Conservation (phyloP, 2,329 filamentous ascomycete species). For the Fusarium keratoplasticum region DNA sequence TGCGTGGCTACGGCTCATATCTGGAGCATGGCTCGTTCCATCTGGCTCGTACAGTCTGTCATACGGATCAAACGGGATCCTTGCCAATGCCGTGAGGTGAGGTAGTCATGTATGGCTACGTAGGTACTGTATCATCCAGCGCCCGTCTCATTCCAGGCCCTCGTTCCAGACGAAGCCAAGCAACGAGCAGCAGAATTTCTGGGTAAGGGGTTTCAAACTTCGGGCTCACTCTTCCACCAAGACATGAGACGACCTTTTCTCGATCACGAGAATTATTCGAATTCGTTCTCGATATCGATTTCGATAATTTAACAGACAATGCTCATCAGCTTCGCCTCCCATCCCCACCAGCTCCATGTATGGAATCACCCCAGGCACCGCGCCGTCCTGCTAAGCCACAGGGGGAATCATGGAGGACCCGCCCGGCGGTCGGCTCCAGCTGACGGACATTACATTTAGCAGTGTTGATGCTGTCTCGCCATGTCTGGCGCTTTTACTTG, state of each 20-base stretch:
- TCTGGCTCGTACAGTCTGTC: not conserved
- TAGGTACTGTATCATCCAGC: constrained; percentile 5
- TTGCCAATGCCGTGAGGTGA: constrained; percentile 3
- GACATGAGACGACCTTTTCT: constrained; percentile 13
- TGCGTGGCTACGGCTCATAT: not conserved
- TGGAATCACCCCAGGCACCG: constrained; percentile 30
- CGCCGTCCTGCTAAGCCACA: constrained; percentile 29
- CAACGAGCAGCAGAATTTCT: constrained; percentile 17
- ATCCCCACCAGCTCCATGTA: constrained; percentile 2
- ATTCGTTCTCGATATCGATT: not conserved
- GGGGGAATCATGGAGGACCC: constrained; percentile 20
- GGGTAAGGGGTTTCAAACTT: constrained; percentile 26
- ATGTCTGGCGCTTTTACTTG: not conserved
- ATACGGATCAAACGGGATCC: constrained; percentile 4
- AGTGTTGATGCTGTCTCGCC: not conserved
- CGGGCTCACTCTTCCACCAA: constrained; percentile 5
- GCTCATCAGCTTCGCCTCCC: not conserved
- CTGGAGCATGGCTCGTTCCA: constrained; percentile 3
- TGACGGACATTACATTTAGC: not conserved
- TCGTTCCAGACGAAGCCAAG: constrained; percentile 25
- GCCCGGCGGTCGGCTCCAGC: not conserved
- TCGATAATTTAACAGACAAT: not conserved
- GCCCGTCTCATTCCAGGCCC: constrained; percentile 23
- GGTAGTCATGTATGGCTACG: not conserved
- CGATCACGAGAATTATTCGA: not conserved